Conservation (phyloP, 352 stramenopile species). For the Globisporangium abappressorium region DNA sequence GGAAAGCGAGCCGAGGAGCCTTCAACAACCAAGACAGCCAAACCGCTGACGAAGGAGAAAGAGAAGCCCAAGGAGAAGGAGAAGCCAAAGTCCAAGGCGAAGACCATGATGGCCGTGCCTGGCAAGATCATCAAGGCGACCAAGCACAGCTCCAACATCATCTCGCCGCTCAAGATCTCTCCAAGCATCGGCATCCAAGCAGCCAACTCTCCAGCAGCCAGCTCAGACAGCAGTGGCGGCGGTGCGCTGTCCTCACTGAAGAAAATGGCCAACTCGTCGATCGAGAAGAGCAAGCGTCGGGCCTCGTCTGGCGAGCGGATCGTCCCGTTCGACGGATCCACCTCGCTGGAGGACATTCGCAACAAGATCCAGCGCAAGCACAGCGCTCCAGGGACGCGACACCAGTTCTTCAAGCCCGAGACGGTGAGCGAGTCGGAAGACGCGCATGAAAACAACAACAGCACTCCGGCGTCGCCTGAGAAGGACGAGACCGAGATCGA, state of each 20-base stretch:
- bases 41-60: constrained; percentile 11
- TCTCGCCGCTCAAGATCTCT: constrained; percentile 12
- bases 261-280: constrained; percentile 23
- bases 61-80: constrained; percentile 18
- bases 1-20: constrained; percentile 15
- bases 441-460: constrained; percentile 52
- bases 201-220: background rate
- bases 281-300: constrained; percentile 32
- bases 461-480: constrained; percentile 31
- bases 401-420: constrained; percentile 10
- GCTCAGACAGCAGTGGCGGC: background rate
- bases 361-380: constrained; percentile 57
- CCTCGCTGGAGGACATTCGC: constrained; percentile 59
- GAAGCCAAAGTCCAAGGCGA: constrained; percentile 23
- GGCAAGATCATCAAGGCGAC: constrained; percentile 43
- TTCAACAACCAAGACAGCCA: constrained; percentile 6
- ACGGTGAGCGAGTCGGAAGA: constrained; percentile 21
- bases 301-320: constrained; percentile 20
- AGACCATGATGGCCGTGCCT: constrained; percentile 34
- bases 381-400: constrained; percentile 11
- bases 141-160: constrained; percentile 19
- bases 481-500: constrained; percentile 26
- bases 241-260: constrained; percentile 23
- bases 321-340: constrained; percentile 42
- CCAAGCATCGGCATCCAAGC: background rate